These are phyloP conservation scores for Gilbertella persicaria DNA, from an alignment of 371 early-diverging fungal genomes.

Conservation along the genomic window DNA sequence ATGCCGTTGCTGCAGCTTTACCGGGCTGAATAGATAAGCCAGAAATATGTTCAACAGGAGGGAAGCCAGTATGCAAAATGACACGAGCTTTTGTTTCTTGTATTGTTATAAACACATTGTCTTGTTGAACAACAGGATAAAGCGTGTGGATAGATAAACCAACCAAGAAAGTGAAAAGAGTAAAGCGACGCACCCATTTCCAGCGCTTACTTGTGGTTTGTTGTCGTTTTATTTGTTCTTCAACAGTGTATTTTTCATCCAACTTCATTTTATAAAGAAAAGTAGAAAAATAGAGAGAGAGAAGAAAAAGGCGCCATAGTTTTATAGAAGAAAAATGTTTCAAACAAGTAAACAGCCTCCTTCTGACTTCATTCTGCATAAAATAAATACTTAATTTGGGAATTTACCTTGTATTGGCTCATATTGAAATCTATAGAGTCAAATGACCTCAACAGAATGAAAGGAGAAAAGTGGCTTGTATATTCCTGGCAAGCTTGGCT, in stretches of 20 bases:
- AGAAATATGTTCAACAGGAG: constrained; percentile 25
- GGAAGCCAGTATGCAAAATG: constrained; percentile 43
- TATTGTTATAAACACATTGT: background rate
- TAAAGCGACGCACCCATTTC: background rate
- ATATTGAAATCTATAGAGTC: too few relatives aligned
- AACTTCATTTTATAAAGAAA: background rate
- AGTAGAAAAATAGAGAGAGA: too few relatives aligned
- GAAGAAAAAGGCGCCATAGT: too few relatives aligned
- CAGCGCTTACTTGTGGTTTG: background rate
- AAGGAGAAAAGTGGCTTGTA: too few relatives aligned
- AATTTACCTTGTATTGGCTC: too few relatives aligned
- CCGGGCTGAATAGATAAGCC: constrained; percentile 20
- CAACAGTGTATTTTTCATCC: background rate
- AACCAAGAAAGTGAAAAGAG: background rate
- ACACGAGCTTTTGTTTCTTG: constrained; percentile 11
- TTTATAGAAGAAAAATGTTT: too few relatives aligned
- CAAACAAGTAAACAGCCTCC: too few relatives aligned
- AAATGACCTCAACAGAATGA: too few relatives aligned
- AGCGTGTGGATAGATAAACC: background rate
- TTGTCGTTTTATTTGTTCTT: background rate
- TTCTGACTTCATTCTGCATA: too few relatives aligned
- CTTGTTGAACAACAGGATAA: background rate
- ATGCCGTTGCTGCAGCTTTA: constrained; percentile 35
- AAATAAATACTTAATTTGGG: too few relatives aligned
- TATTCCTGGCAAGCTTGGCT: too few relatives aligned